Percentiles rank a stretch among this genome's conserved stretches.
Evolutionary conservation across 2,329 filamentous ascomycete species (phyloP).

Genomic region (Didymellaceae sp.): DNA sequence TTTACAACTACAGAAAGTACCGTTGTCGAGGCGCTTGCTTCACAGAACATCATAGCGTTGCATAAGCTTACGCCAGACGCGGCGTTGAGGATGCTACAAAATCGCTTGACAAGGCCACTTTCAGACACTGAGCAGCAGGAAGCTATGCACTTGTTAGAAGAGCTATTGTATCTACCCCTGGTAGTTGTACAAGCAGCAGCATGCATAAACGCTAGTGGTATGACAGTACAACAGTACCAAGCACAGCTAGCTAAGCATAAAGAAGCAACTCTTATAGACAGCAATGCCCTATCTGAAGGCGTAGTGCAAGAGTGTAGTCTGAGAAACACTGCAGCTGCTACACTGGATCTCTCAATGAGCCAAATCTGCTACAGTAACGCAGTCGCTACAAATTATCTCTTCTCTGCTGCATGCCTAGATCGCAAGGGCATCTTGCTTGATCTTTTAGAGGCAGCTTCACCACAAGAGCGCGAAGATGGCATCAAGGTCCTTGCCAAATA

Average conservation of each 20-base stretch:
- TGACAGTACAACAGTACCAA: slow-evolving; percentile 23
- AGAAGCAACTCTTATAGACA: slow-evolving; percentile 38
- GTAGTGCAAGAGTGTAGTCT: slow-evolving; percentile 22
- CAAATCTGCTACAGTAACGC: slow-evolving; percentile 28
- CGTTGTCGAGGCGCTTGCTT: slow-evolving; percentile 20
- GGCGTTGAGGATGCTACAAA: slow-evolving; percentile 28
- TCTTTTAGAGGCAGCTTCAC: slow-evolving; percentile 23
- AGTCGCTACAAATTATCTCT: slow-evolving; percentile 47
- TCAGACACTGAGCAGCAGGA: slow-evolving; percentile 14
- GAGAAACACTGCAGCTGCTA: slow-evolving; percentile 50
- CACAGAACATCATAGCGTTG: slow-evolving; percentile 24
- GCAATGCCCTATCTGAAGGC: slow-evolving; percentile 43
- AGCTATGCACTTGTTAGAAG: slow-evolving; percentile 15
- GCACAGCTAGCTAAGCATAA: slow-evolving; percentile 25
- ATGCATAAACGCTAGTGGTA: slow-evolving; percentile 17
- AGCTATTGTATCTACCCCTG: slow-evolving; percentile 29
- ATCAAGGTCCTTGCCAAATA: slow-evolving; percentile 22
- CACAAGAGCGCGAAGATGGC: slow-evolving; percentile 18
- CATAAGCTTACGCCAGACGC: slow-evolving; percentile 20
- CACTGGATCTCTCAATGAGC: slow-evolving; percentile 53
- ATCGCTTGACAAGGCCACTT: slow-evolving; percentile 14
- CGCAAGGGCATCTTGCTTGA: slow-evolving; percentile 26
- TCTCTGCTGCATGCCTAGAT: slow-evolving; percentile 50
- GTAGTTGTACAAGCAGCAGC: slow-evolving; percentile 28
- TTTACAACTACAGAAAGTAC: slow-evolving; percentile 26